Evolutionary conservation across 164 flowering plant genomes (phyloP), one percentile per base, ranked within the genome.

Genomic region (Santalum album): DNA sequence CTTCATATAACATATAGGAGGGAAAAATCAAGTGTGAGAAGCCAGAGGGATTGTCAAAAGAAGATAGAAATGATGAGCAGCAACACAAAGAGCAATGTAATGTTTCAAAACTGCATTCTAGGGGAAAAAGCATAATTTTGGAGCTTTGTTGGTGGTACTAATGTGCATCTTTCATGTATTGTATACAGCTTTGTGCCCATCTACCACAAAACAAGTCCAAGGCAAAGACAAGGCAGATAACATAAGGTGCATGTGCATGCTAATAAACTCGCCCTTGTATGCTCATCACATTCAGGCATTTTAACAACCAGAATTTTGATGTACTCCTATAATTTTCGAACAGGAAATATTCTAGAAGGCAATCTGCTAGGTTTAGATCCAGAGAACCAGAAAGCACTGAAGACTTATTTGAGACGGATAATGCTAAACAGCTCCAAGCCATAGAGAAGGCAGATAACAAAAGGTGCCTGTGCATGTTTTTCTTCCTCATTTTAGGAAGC

Each of bases 341-440:
- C 49, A 58, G 65, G 57, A 19, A 12, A 6, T 36, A 24, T 44
- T 25, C 20, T 25, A 64, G 59, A 62, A 68, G 72, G 59, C 65
- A 58, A 36, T 72, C 76, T 39, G 45, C 65, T 18, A 49, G 64
- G 52, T 71, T 56, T 20, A 61, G n/a, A n/a, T n/a, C n/a, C n/a
- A n/a, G 32, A 44, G 63, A 52, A 51, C 26, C 58, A 19, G 54
- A 39, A 61, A 36, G 44, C 20, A 36, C 19, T 45, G 58, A 64
- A 34, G 69, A 61, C 34, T 39, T 47, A 4, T 59, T 56, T 52
- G 59, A 56, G 61, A 53, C 47, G 24, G 54, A 65, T 50, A 60
- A 65, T 20, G 48, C 56, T 12, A 50, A n/a, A n/a, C n/a, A n/a
- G n/a, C n/a, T n/a, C n/a, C n/a, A n/a, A n/a, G n/a, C n/a, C n/a